These are phyloP conservation scores for Fusarium annulatum DNA, from an alignment of 2,329 filamentous ascomycete genomes.

Conservation along the genomic window DNA sequence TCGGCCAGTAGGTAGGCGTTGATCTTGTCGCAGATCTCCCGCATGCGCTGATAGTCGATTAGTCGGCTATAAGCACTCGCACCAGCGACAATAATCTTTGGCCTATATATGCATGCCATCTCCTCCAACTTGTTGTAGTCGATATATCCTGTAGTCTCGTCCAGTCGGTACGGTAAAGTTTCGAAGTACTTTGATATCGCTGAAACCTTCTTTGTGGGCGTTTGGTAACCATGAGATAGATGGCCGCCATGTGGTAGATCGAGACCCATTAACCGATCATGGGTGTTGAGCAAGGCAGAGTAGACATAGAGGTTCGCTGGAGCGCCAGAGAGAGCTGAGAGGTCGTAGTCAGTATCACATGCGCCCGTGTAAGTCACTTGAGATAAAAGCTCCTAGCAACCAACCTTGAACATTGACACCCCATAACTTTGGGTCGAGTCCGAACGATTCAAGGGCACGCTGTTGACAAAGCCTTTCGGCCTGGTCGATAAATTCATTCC, in stretches of 20 bases:
- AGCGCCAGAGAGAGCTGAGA: slow-evolving; percentile 78
- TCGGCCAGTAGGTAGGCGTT: slow-evolving; percentile 94
- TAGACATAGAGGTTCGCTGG: slow-evolving; percentile 91
- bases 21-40: slow-evolving; percentile 88
- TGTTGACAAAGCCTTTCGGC: slow-evolving; percentile 90
- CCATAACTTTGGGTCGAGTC: slow-evolving; percentile 86
- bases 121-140: slow-evolving; percentile 94
- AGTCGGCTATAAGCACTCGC: slow-evolving; percentile 95
- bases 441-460: slow-evolving; percentile 88
- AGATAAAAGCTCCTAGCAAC: slow-evolving; percentile 44
- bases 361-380: not conserved
- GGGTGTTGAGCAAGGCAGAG: slow-evolving; percentile 89
- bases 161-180: slow-evolving; percentile 92
- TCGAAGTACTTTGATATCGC: slow-evolving; percentile 99
- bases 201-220: slow-evolving; percentile 93
- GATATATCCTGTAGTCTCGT: slow-evolving; percentile 91
- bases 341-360: slow-evolving; percentile 16
- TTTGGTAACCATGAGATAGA: slow-evolving; percentile 97
- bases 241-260: slow-evolving; percentile 97
- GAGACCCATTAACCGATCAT: slow-evolving; percentile 96
- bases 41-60: slow-evolving; percentile 95
- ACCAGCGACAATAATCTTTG: slow-evolving; percentile 94
- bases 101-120: slow-evolving; percentile 87
- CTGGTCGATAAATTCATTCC: slow-evolving; percentile 95
- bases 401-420: slow-evolving; percentile 94